Evolutionary conservation across 257 asterid species (phyloP), one percentile per base, ranked within the genome.

Genomic region (Euphrasia confusa): DNA sequence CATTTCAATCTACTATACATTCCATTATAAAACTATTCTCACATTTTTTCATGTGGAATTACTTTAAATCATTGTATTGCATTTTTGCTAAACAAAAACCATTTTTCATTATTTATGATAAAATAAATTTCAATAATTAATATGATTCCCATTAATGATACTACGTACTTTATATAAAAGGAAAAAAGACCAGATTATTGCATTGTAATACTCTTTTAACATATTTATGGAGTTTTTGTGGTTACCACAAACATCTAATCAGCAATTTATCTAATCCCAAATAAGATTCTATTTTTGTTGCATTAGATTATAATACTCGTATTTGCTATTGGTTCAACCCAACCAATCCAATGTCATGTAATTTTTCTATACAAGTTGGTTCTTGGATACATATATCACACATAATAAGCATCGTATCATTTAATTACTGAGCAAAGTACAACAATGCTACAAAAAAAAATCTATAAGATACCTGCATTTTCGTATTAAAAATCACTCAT

Each of bases 1-100:
- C 55, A 49, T 49, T 48, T 18, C 58, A 53, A 18, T 53, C 58
- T 53, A 53, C 58, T 53, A 53, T 53, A 9, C 2, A 18, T 17
- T 53, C 24, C 30, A 63, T 24, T 39, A 26, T 65, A 21, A 40
- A 39, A 54, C 28, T 54, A 28, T 40, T 49, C 7, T 13, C 42
- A 30, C 52, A 45, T 45, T 45, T 13, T 14, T n/a, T 18, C 6
- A 45, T 45, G 52, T 45, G 52, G 7, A 10, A 45, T 11, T 45
- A 45, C 12, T 12, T n/a, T 4, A 12, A 44, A 44, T 12, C n/a
- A 12, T 42, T 42, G 12, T 42, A 7, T 42, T 11, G 14, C 4
- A 10, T 2, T 44, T 44, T 44, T 44, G 6, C 14, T 44, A 44
- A 42, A 11, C 15, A 44, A 44, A 44, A 44, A 12, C 0, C 6